Evolutionary conservation across 2,329 filamentous ascomycete genomes (phyloP), one percentile per base, ranked within the genome.

Genomic region (Penicillium occitanis): DNA sequence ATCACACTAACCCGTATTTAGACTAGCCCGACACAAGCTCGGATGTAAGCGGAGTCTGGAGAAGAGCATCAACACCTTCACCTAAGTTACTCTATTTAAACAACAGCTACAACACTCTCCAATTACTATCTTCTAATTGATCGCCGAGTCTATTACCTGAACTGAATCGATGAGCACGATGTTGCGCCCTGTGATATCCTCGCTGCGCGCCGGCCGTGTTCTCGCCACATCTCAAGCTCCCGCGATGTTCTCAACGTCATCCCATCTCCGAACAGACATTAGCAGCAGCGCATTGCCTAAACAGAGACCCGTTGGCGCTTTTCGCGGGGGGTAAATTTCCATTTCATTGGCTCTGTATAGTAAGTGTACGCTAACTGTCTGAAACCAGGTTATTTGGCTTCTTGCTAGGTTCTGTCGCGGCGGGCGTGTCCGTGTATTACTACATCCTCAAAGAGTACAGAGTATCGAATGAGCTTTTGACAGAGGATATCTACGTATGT

Each of bases 371-470:
- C 57, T 46, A 50, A 68, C 72, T 37, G 53, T 37, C 5, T 37
- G n/a, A 22, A 55, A 14, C 30, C n/a, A 97, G 94, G 66, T 82
- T 97, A 67, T 92, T 97, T 73, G 94, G 94, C 62, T 98, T 98
- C 84, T 88, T 98, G 61, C 84, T 95, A 69, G 94, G 94, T 70
- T 89, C 91, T 69, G 89, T 91, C 57, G 83, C 92, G 62, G 89
- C 93, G 53, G 93, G 92, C 73, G 87, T 86, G 62, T 90, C 88
- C 66, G 90, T 96, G 73, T 98, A 97, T 83, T 93, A 92, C 78
- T 98, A 98, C 79, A 87, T 97, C 71, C 82, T 98, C 73, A 88
- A 94, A 77, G 93, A 98, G 80, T 98, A 97, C 84, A 92, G 93
- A 82, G 85, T 93, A 51, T 91, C 92, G 72, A 98, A 97, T 82